These are phyloP conservation scores for Talaromyces sp. DNA, from an alignment of 2,329 filamentous ascomycete species.

Conservation along the genomic window DNA sequence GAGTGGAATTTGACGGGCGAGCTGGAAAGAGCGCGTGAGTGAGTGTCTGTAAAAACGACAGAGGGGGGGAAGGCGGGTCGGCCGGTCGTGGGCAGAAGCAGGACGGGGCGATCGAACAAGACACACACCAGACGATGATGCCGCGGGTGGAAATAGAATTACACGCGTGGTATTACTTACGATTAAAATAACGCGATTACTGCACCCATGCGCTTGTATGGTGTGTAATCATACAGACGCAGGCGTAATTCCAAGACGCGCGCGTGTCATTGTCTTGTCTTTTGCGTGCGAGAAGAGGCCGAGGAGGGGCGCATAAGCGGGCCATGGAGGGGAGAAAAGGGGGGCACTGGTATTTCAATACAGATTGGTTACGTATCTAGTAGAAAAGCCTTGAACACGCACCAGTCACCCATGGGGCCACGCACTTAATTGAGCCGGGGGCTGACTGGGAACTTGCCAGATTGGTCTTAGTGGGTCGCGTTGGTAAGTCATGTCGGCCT, in stretches of 20 bases:
- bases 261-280: constrained; percentile 23
- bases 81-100: constrained; percentile 12
- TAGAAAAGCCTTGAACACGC: not conserved
- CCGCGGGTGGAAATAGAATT: constrained; percentile 1
- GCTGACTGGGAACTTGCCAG: not conserved
- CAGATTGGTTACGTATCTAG: not conserved
- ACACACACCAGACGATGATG: constrained; percentile 12
- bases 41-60: constrained; percentile 20
- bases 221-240: not conserved
- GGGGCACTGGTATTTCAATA: not conserved
- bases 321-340: not conserved
- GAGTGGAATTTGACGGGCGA: constrained; percentile 19
- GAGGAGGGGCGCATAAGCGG: constrained; percentile 9
- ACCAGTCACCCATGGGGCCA: not conserved
- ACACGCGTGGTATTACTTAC: not conserved
- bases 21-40: constrained; percentile 19
- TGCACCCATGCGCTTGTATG: not conserved
- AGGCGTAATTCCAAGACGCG: constrained; percentile 16
- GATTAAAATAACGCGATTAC: not conserved
- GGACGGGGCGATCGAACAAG: constrained; percentile 22
- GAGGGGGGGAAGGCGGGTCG: constrained; percentile 21
- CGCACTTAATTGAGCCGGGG: not conserved
- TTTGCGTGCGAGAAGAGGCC: not conserved
- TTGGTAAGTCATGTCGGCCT: not conserved
- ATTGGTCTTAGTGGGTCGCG: not conserved